Conservation (phyloP, 1,284 basidiomycete genomes). For the Quambalaria eucalypti region DNA sequence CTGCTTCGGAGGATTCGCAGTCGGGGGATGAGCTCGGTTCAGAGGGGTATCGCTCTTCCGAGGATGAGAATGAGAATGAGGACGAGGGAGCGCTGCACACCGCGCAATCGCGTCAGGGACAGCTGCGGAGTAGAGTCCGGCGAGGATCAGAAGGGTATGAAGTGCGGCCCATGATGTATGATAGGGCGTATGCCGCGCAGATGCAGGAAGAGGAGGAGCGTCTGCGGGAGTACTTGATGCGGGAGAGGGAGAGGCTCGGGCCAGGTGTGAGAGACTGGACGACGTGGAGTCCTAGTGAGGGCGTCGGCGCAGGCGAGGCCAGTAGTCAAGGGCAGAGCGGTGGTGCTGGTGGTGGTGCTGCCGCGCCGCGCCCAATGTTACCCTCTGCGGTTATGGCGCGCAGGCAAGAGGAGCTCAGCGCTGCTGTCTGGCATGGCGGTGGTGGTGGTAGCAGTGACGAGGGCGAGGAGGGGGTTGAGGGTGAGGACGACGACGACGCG, state of each 20-base stretch:
- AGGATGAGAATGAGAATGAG: neutral
- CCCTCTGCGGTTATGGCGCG: slow-evolving; percentile 5
- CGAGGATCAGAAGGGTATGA: slow-evolving; percentile 22
- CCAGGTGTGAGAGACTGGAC: slow-evolving; percentile 1
- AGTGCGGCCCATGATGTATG: slow-evolving; percentile 14
- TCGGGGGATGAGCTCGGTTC: neutral
- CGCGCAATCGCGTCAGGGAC: neutral
- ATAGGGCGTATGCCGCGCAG: slow-evolving; percentile 4
- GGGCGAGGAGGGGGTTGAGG: neutral
- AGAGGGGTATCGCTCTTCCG: neutral
- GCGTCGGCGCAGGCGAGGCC: neutral
- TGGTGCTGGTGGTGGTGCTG: neutral
- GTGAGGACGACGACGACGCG: neutral
- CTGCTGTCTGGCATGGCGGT: too few species aligned
- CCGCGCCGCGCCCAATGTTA: neutral
- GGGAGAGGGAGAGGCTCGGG: slow-evolving; percentile 3
- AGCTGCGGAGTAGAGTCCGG: slow-evolving; percentile 10
- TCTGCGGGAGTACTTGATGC: neutral
- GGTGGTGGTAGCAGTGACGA: neutral
- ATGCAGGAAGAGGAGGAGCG: slow-evolving; percentile 5
- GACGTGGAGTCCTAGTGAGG: neutral
- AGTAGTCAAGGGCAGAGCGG: neutral
- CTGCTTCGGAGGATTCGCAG: neutral
- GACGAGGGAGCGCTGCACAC: neutral
- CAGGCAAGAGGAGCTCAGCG: neutral